Percentiles rank a stretch among this genome's conserved stretches.
phyloP scores from a whole-genome alignment of 257 asterid genomes.

The Plantago major region DNA sequence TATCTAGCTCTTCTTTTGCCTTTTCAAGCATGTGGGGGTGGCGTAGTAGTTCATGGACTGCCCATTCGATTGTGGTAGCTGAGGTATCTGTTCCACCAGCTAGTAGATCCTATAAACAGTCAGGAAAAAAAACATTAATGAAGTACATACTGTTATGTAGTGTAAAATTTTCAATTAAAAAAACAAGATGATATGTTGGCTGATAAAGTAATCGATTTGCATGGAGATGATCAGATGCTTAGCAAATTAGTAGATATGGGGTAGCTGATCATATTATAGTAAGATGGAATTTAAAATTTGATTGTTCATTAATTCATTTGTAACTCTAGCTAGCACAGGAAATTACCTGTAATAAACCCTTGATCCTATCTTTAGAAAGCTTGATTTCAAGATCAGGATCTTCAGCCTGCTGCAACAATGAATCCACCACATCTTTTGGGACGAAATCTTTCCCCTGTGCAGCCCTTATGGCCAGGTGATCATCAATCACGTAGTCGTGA shows the following conservation, averaged over 20 bases:
- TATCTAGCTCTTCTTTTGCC: slow-evolving; percentile 32
- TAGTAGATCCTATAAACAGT: slow-evolving; percentile 14
- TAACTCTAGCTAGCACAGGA: background rate
- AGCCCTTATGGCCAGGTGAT: slow-evolving; percentile 17
- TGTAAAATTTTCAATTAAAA: too few relatives aligned
- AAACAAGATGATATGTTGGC: too few relatives aligned
- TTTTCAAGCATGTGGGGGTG: slow-evolving; percentile 21
- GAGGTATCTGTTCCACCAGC: slow-evolving; percentile 32
- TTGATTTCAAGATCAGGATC: slow-evolving; percentile 31
- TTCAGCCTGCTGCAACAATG: slow-evolving; percentile 20
- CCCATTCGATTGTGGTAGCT: slow-evolving; percentile 29
- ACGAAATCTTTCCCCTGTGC: background rate
- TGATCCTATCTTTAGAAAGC: slow-evolving; percentile 29
- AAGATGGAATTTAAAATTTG: too few relatives aligned
- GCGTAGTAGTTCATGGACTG: slow-evolving; percentile 27
- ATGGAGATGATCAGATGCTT: too few relatives aligned
- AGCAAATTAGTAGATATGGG: too few relatives aligned
- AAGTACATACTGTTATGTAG: too few relatives aligned
- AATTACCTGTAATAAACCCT: slow-evolving; percentile 26
- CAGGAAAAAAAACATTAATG: background rate
- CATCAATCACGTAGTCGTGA: slow-evolving; percentile 23
- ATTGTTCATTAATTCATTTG: too few relatives aligned
- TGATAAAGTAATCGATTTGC: too few relatives aligned
- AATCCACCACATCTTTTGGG: slow-evolving; percentile 21
- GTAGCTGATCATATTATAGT: too few relatives aligned